Conservation (phyloP, 1,139 yeast species). For the Blastobotrys elegans region DNA sequence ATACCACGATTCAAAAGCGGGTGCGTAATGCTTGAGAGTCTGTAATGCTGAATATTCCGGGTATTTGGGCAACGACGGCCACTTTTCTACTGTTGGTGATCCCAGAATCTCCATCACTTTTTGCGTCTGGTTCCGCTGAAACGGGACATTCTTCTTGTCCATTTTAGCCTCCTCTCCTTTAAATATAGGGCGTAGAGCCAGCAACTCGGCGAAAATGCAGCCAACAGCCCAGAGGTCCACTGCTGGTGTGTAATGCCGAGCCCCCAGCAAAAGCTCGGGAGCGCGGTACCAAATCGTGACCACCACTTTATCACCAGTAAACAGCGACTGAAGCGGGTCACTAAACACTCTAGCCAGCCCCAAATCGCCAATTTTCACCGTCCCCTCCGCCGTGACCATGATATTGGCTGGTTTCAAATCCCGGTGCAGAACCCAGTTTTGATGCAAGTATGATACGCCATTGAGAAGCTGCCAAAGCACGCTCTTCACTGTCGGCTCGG, state of each 20-base stretch:
- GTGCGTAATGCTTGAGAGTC: conserved; percentile 58
- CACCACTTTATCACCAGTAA: conserved; percentile 93
- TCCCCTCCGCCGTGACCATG: conserved; percentile 87
- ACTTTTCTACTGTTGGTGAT: conserved; percentile 64
- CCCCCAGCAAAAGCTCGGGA: conserved; percentile 85
- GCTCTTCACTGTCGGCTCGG: conserved; percentile 71
- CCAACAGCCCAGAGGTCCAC: conserved; percentile 98
- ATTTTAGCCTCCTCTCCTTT: conserved; percentile 97
- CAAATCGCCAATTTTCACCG: conserved; percentile 90
- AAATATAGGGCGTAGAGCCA: conserved; percentile 85
- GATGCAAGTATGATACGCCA: conserved; percentile 88
- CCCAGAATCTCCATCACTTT: conserved; percentile 90
- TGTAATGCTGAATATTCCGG: conserved; percentile 77
- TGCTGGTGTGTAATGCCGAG: conserved; percentile 91
- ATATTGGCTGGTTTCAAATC: conserved; percentile 97
- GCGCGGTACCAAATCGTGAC: conserved; percentile 99
- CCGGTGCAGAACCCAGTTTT: conserved; percentile 93
- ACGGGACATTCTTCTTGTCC: conserved; percentile 90
- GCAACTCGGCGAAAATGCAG: conserved; percentile 86
- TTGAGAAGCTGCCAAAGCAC: conserved; percentile 87
- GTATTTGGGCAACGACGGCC: conserved; percentile 75
- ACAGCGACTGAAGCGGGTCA: conserved; percentile 82
- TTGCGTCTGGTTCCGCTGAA: conserved; percentile 86
- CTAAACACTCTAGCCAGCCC: conserved; percentile 91
- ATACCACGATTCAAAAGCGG: conserved; percentile 78